phyloP scores from a whole-genome alignment of 2,329 filamentous ascomycete genomes.

The Tolypocladium amazonense region DNA sequence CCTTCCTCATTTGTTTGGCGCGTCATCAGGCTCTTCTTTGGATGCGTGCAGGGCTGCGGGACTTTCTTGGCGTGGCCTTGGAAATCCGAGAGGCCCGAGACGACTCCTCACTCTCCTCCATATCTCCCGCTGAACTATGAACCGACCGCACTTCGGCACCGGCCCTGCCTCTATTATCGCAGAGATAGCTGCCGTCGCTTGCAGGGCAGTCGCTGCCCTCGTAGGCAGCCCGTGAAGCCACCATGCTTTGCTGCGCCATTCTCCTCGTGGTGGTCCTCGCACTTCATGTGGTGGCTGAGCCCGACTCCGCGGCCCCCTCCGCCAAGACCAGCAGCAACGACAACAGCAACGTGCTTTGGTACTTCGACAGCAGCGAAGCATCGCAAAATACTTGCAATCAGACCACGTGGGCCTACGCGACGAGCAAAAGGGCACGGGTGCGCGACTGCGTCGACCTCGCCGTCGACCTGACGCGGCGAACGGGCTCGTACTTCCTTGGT shows the following conservation, averaged over 20 bases:
- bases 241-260: not conserved
- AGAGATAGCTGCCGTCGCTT: not conserved
- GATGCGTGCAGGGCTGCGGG: not conserved
- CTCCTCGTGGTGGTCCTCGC: not conserved
- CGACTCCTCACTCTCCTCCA: not conserved
- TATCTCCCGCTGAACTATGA: not conserved
- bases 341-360: not conserved
- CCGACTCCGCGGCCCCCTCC: not conserved
- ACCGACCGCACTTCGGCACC: not conserved
- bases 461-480: not conserved
- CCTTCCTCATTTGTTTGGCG: not conserved
- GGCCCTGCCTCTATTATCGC: not conserved
- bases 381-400: not conserved
- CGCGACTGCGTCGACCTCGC: not conserved
- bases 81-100: not conserved
- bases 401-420: not conserved
- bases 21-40: not conserved
- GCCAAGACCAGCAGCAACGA: not conserved
- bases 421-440: not conserved
- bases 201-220: not conserved
- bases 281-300: not conserved
- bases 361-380: not conserved
- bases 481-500: not conserved
- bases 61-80: not conserved
- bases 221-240: not conserved